Percentiles rank a stretch among this genome's conserved stretches.
Evolutionary conservation across 805 yeast genomes (phyloP).

Genomic region (Candida ponderosae): DNA sequence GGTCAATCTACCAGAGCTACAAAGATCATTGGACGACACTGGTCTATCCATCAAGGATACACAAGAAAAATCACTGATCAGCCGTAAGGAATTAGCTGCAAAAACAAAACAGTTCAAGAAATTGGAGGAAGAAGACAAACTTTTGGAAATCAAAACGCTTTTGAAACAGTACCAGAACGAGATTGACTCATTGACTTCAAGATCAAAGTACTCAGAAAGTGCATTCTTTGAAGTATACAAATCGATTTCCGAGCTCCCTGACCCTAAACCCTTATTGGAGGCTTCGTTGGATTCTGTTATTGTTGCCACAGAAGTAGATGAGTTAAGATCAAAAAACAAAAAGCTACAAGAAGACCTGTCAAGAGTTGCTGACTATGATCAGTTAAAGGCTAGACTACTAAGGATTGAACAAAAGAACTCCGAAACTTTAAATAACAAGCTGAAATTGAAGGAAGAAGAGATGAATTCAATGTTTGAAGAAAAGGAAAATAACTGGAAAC

Average conservation of each 20-base stretch:
- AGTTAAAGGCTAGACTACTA: conserved; percentile 52
- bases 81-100: conserved; percentile 70
- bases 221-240: conserved; percentile 70
- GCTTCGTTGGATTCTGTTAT: conserved; percentile 58
- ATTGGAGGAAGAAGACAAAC: conserved; percentile 57
- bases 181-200: conserved; percentile 72
- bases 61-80: conserved; percentile 58
- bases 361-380: conserved; percentile 71
- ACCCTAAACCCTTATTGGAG: conserved; percentile 77
- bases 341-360: conserved; percentile 51
- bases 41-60: conserved; percentile 65
- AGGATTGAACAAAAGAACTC: conserved; percentile 56
- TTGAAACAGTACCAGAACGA: conserved; percentile 78
- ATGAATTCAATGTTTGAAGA: conserved; percentile 62
- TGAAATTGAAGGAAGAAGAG: conserved; percentile 70
- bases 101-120: conserved; percentile 84
- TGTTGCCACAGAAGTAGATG: conserved; percentile 43
- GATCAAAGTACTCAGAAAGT: conserved; percentile 68
- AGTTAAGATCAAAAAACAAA: conserved; percentile 42
- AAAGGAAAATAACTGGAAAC: conserved; percentile 60
- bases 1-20: conserved; percentile 63
- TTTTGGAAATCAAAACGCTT: conserved; percentile 56
- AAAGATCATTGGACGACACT: conserved; percentile 63
- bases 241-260: conserved; percentile 82
- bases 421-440: conserved; percentile 41